A percentile compares a stretch with the other conserved stretches of the same genome.
These are phyloP conservation scores for Solanum ossicruentum DNA, from an alignment of 257 asterid genomes.

Conservation along the genomic window DNA sequence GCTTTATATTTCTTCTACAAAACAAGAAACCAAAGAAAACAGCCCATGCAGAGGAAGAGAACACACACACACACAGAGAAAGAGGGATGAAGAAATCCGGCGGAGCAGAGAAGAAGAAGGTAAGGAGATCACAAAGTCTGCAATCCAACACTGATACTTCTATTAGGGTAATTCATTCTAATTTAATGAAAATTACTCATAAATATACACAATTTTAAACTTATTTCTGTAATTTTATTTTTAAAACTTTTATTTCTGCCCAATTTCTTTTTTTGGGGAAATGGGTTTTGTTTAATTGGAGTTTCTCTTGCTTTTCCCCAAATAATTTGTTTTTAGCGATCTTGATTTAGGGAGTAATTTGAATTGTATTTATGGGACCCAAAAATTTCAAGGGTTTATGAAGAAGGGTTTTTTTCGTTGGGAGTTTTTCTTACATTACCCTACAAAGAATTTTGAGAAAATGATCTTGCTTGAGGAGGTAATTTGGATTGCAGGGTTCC, in stretches of 20 bases:
- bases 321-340: background rate
- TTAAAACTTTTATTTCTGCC: background rate
- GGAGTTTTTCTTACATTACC: background rate
- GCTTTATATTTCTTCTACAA: background rate
- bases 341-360: background rate
- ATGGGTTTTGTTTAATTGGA: background rate
- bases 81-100: conserved; percentile 54
- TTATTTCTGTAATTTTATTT: background rate
- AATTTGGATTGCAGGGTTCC: background rate
- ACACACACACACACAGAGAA: background rate
- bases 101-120: conserved; percentile 67
- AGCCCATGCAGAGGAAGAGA: background rate
- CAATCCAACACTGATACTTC: conserved; percentile 41
- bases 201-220: background rate
- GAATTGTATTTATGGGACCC: background rate
- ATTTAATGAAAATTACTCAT: background rate
- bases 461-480: background rate
- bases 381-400: background rate
- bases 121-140: conserved; percentile 40
- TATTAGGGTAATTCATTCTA: conserved; percentile 39
- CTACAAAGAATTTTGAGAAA: background rate
- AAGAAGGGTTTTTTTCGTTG: background rate
- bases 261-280: background rate
- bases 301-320: background rate
- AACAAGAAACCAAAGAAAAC: background rate